A percentile compares a stretch with the other conserved stretches of the same genome.
phyloP scores from a whole-genome alignment of 768 basidiomycete genomes.

The Auricularia auricula-judae region DNA sequence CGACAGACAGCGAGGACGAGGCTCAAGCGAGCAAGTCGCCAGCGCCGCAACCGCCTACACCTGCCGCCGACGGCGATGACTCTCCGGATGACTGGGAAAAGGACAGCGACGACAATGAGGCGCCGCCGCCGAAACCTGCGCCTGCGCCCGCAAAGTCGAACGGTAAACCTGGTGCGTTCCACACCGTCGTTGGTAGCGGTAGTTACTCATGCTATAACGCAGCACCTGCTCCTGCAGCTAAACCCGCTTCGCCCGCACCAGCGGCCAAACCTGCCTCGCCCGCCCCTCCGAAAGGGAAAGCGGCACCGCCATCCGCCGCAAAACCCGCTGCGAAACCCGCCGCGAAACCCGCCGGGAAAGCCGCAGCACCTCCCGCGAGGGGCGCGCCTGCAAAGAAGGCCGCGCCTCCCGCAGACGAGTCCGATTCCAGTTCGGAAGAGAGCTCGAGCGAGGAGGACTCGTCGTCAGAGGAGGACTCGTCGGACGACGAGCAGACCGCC shows the following conservation, averaged over 20 bases:
- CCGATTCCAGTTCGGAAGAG: conserved; percentile 36
- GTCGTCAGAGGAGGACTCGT: conserved; percentile 26
- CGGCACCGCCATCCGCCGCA: conserved; percentile 8
- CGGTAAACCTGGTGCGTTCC: not conserved
- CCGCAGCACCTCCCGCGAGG: conserved; percentile 11
- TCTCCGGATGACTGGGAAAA: not conserved
- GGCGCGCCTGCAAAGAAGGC: conserved; percentile 29
- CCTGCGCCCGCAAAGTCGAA: not conserved
- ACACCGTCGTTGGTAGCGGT: not conserved
- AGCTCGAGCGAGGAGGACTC: conserved; percentile 24
- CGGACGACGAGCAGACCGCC: conserved; percentile 56
- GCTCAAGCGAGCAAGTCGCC: conserved; percentile 21
- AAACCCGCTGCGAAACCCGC: conserved; percentile 21
- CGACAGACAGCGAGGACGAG: conserved; percentile 35
- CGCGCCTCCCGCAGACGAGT: conserved; percentile 20
- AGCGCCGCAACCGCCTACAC: not conserved
- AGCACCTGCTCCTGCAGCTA: not conserved
- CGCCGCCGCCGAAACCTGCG: not conserved
- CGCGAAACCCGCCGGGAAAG: conserved; percentile 10
- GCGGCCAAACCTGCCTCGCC: not conserved
- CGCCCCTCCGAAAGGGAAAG: conserved; percentile 12
- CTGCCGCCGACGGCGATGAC: not conserved
- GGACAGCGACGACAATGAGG: not conserved
- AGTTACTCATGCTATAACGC: too few species aligned
- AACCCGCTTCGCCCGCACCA: not conserved